Evolutionary conservation across 2,329 filamentous ascomycete genomes (phyloP).

Genomic region (Fusarium algeriense): DNA sequence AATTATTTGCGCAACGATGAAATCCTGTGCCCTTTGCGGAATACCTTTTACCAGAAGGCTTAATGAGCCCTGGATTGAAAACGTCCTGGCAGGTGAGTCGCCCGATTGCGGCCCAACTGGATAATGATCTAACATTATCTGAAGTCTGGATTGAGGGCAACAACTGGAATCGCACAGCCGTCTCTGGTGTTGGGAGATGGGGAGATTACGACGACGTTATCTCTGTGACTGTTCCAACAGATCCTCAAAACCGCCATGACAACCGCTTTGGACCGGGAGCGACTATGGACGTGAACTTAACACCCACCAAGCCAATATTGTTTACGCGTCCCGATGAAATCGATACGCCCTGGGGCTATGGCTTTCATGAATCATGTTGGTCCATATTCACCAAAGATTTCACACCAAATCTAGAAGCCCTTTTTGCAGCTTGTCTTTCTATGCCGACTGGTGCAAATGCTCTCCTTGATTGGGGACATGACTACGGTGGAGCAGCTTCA

Average conservation of each 20-base stretch:
- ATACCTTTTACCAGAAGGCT: neutral
- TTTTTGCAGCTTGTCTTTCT: slow-evolving; percentile 23
- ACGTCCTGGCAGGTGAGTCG: rapidly evolving
- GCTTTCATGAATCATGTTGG: slow-evolving; percentile 27
- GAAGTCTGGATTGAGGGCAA: neutral
- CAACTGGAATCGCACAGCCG: neutral
- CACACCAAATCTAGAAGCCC: neutral
- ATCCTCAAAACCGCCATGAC: neutral
- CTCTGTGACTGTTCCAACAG: rapidly evolving
- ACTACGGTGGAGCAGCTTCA: neutral
- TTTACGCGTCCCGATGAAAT: rapidly evolving
- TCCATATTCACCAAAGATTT: slow-evolving; percentile 2
- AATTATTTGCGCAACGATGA: neutral
- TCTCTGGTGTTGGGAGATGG: neutral
- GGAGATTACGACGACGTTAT: neutral
- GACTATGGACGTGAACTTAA: neutral
- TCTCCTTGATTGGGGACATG: slow-evolving; percentile 31
- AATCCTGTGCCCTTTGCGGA: neutral
- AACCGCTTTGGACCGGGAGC: rapidly evolving
- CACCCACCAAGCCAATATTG: rapidly evolving
- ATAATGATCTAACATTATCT: neutral
- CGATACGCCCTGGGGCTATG: slow-evolving; percentile 13
- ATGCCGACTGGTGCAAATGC: neutral
- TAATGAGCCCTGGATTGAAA: neutral
- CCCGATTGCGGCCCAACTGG: neutral